These are phyloP conservation scores for Aspergillus sp. DNA, from an alignment of 2,329 filamentous ascomycete genomes.

Conservation along the genomic window DNA sequence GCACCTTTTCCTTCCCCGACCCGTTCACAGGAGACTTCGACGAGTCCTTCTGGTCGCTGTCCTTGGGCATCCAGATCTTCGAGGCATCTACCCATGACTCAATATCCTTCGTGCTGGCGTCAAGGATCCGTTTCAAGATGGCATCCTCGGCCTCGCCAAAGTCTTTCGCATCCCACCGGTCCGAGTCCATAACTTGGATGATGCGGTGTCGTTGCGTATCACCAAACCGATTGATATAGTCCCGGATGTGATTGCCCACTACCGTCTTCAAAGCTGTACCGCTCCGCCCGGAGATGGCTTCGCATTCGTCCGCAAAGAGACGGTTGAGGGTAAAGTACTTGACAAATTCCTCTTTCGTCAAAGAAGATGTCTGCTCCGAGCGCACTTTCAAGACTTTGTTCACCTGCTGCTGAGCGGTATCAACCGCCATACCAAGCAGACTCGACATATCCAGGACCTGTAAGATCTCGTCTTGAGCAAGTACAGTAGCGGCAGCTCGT, in stretches of 20 bases:
- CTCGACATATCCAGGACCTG: conserved; percentile 65
- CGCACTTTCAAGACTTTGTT: conserved; percentile 63
- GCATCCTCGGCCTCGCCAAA: conserved; percentile 54
- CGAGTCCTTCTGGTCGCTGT: conserved; percentile 18
- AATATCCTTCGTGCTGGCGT: conserved; percentile 58
- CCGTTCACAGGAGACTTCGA: conserved; percentile 30
- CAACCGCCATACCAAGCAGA: conserved; percentile 63
- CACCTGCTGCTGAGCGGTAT: conserved; percentile 63
- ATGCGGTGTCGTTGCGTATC: conserved; percentile 57
- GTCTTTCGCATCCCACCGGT: conserved; percentile 64
- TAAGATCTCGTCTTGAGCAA: conserved; percentile 57
- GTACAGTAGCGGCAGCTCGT: conserved; percentile 25
- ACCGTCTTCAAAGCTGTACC: conserved; percentile 59
- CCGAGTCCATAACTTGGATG: conserved; percentile 57
- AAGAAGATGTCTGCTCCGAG: conserved; percentile 56
- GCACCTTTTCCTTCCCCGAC: conserved; percentile 59
- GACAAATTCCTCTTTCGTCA: conserved; percentile 57
- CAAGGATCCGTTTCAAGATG: conserved; percentile 54
- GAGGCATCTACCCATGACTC: conserved; percentile 52
- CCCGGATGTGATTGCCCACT: conserved; percentile 61
- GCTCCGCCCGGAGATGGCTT: conserved; percentile 62
- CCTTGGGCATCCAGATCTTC: conserved; percentile 49
- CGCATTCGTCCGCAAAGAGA: conserved; percentile 65
- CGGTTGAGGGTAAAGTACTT: conserved; percentile 62
- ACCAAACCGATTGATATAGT: conserved; percentile 58